These are phyloP conservation scores for Nasturtium officinale DNA, from an alignment of 345 rosid genomes.

Conservation along the genomic window DNA sequence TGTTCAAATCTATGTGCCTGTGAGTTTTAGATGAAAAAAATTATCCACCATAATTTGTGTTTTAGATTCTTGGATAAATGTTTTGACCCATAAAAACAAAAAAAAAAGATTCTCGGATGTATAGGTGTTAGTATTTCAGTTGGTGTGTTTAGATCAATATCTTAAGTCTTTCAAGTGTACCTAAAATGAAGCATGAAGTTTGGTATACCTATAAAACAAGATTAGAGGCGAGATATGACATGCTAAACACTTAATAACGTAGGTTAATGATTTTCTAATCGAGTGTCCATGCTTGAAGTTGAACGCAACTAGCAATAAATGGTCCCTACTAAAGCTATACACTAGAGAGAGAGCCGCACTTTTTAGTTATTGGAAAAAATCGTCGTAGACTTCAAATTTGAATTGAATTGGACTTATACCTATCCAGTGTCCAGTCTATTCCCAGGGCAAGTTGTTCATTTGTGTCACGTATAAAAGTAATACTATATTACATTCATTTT, in stretches of 20 bases:
- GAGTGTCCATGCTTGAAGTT: neutral
- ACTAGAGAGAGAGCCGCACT: slow-evolving; percentile 13
- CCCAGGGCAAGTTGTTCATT: slow-evolving; percentile 22
- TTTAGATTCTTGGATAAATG: neutral
- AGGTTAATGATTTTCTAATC: slow-evolving; percentile 7
- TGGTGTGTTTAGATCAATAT: neutral
- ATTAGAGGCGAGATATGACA: neutral
- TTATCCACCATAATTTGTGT: too few species aligned
- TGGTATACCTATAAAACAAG: neutral
- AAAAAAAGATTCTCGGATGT: neutral
- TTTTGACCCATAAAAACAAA: too few species aligned
- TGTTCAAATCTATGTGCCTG: neutral
- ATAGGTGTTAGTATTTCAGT: neutral
- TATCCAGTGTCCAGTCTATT: neutral
- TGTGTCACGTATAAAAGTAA: neutral
- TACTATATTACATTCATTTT: neutral
- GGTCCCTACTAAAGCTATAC: slow-evolving; percentile 4
- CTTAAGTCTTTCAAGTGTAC: neutral
- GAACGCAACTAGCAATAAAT: neutral
- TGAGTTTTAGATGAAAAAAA: too few species aligned
- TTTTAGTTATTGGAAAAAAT: neutral
- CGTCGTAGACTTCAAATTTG: slow-evolving; percentile 31
- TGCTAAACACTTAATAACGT: neutral
- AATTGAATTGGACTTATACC: slow-evolving; percentile 9
- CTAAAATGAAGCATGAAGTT: neutral